These are phyloP conservation scores for Phytophthora colocasiae DNA, from an alignment of 352 stramenopile genomes.

Conservation along the genomic window DNA sequence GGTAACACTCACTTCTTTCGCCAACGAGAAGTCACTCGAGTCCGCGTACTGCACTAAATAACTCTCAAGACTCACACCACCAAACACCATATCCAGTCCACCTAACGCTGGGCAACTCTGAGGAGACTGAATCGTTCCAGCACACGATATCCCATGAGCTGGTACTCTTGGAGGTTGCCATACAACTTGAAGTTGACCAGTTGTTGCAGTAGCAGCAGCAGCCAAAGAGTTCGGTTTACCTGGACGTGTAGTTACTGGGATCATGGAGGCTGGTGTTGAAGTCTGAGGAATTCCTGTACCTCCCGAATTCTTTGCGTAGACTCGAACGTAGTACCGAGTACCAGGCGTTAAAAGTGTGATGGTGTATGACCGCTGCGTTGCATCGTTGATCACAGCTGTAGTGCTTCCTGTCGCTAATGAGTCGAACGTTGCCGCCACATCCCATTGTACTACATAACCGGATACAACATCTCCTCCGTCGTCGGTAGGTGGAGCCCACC, in stretches of 20 bases:
- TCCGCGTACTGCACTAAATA: conserved; percentile 95
- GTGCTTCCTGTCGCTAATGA: conserved; percentile 70
- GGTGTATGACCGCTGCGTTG: conserved; percentile 74
- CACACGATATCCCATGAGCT: conserved; percentile 74
- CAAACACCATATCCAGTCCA: conserved; percentile 90
- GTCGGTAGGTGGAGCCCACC: conserved; percentile 83
- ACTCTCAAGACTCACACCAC: conserved; percentile 87
- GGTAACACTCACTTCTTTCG: conserved; percentile 68
- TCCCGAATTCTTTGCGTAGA: conserved; percentile 80
- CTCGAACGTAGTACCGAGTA: conserved; percentile 89
- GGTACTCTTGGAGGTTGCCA: conserved; percentile 76
- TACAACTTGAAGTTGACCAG: conserved; percentile 54
- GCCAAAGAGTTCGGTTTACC: conserved; percentile 73
- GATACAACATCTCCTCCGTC: conserved; percentile 91
- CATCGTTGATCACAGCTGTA: conserved; percentile 63
- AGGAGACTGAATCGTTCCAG: conserved; percentile 60
- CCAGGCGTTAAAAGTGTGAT: conserved; percentile 86
- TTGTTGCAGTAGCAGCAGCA: conserved; percentile 34
- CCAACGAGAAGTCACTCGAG: conserved; percentile 72
- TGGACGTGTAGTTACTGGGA: conserved; percentile 61
- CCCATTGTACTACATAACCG: conserved; percentile 94
- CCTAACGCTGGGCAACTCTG: conserved; percentile 64
- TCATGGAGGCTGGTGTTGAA: conserved; percentile 52
- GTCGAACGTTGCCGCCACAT: conserved; percentile 89
- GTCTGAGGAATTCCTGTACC: conserved; percentile 67